These are phyloP conservation scores for Eragrostis tef DNA, from an alignment of 202 grass and related monocot species.

Conservation along the genomic window DNA sequence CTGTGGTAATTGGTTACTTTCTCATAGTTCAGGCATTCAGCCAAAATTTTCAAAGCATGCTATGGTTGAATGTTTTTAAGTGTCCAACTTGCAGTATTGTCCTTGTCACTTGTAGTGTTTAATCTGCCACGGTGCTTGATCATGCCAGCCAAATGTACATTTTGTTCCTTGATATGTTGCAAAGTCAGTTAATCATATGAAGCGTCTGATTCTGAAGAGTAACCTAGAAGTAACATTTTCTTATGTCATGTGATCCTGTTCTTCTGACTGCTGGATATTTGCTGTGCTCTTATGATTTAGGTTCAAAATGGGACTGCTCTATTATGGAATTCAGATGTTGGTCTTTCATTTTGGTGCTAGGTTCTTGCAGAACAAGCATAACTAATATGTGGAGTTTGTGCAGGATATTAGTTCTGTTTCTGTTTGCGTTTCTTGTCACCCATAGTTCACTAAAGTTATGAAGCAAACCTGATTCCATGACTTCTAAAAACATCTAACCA, in stretches of 20 bases:
- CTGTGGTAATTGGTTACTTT: not conserved
- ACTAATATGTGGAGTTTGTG: conserved; percentile 23
- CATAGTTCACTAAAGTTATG: conserved; percentile 21
- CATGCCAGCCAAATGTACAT: not conserved
- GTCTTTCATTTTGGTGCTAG: conserved; percentile 23
- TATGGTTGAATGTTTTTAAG: not conserved
- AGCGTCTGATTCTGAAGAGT: not conserved
- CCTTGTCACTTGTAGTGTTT: not conserved
- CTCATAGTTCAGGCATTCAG: not conserved
- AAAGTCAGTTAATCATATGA: not conserved
- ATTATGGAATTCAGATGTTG: conserved; percentile 12
- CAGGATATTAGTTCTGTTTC: not conserved
- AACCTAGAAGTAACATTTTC: not conserved
- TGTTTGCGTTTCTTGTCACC: conserved; percentile 22
- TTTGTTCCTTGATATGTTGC: not conserved
- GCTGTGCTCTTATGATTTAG: conserved; percentile 3
- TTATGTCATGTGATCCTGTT: conserved; percentile 8
- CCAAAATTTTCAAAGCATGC: not conserved
- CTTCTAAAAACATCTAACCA: conserved; percentile 22
- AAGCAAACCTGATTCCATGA: not conserved
- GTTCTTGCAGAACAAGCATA: conserved; percentile 24
- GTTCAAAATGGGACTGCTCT: not conserved
- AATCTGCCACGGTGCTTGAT: not conserved
- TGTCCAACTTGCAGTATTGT: not conserved
- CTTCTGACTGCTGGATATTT: not conserved